Evolutionary conservation across 306 rosid genomes (phyloP).

Genomic region (Vicia faba): DNA sequence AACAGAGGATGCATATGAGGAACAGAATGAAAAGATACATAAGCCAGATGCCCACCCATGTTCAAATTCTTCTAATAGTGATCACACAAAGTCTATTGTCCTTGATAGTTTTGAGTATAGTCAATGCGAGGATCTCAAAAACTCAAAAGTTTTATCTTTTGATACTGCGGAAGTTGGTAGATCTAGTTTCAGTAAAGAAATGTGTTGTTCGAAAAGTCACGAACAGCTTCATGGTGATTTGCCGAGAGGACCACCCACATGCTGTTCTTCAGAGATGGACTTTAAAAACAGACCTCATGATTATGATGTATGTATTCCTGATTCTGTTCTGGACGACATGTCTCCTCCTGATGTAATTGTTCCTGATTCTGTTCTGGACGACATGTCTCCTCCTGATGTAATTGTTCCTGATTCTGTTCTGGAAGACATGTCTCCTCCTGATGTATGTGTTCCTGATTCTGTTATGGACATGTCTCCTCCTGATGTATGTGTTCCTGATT

Average conservation of each 20-base stretch:
- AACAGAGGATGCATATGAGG: constrained; percentile 39
- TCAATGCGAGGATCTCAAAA: constrained; percentile 43
- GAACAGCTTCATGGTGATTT: constrained; percentile 38
- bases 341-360: constrained; percentile 28
- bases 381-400: constrained; percentile 33
- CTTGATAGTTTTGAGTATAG: constrained; percentile 52
- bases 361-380: constrained; percentile 13
- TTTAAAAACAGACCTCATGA: constrained; percentile 42
- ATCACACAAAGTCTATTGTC: constrained; percentile 42
- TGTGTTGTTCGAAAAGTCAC: constrained; percentile 33
- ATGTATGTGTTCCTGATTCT: not conserved
- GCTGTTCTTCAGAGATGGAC: constrained; percentile 43
- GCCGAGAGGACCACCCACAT: constrained; percentile 43
- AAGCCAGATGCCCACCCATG: constrained; percentile 22
- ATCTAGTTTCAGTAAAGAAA: constrained; percentile 40
- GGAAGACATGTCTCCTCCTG: constrained; percentile 7
- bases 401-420: constrained; percentile 6
- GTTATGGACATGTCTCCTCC: not conserved
- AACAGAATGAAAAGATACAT: constrained; percentile 42
- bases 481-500: not conserved
- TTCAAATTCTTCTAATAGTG: constrained; percentile 41
- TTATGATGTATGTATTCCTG: constrained; percentile 40
- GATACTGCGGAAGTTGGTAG: constrained; percentile 49
- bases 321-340: constrained; percentile 43
- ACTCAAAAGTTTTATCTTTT: constrained; percentile 40